Conservation (phyloP, 805 yeast species). For the Pichia exigua region DNA sequence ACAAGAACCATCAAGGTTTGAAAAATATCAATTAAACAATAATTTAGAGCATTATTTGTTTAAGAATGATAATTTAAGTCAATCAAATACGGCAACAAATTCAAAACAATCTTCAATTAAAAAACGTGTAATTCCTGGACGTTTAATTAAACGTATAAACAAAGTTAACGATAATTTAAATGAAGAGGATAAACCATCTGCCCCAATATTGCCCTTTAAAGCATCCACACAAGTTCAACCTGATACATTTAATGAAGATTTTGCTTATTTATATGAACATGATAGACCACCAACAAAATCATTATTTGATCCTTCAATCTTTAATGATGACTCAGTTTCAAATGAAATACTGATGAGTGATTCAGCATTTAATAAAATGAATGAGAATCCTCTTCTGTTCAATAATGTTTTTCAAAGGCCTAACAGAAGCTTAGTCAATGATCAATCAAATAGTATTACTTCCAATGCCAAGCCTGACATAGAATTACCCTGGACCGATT, state of each 20-base stretch:
- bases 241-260: slow-evolving; percentile 15
- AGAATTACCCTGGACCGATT: slow-evolving; percentile 2
- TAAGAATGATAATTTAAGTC: background rate
- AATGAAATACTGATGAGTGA: slow-evolving; percentile 28
- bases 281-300: slow-evolving; percentile 44
- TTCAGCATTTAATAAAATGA: slow-evolving; percentile 30
- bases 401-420: slow-evolving; percentile 37
- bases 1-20: slow-evolving; percentile 13
- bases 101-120: slow-evolving; percentile 25
- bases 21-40: slow-evolving; percentile 15
- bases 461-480: background rate
- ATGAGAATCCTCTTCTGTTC: slow-evolving; percentile 34
- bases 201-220: slow-evolving; percentile 20
- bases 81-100: background rate
- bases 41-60: background rate
- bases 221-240: slow-evolving; percentile 16
- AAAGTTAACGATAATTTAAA: slow-evolving; percentile 26
- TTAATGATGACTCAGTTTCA: slow-evolving; percentile 30
- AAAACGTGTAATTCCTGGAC: slow-evolving; percentile 41
- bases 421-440: slow-evolving; percentile 15
- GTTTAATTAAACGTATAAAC: slow-evolving; percentile 36
- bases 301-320: slow-evolving; percentile 38
- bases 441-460: background rate
- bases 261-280: slow-evolving; percentile 18
- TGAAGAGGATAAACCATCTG: slow-evolving; percentile 16